A percentile compares a stretch with the other conserved stretches of the same genome.
Conservation (phyloP, 345 rosid genomes). For the Gossypium sturtianum region DNA sequence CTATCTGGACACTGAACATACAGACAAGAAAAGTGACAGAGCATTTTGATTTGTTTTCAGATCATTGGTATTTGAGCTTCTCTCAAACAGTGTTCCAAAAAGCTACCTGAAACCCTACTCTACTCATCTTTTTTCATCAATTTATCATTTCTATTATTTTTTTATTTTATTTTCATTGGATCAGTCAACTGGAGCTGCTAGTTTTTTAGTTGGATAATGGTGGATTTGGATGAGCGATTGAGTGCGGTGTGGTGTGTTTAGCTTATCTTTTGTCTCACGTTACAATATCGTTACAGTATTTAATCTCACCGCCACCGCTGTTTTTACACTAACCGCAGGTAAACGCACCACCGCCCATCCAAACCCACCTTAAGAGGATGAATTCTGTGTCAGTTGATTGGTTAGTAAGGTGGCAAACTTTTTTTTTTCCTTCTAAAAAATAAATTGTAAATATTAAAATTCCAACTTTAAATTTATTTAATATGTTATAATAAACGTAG, state of each 20-base stretch:
- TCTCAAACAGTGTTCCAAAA: conserved; percentile 15
- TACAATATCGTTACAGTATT: too few species aligned
- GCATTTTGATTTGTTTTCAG: conserved; percentile 20
- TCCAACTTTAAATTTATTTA: too few species aligned
- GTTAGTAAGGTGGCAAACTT: neutral
- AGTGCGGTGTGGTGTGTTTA: too few species aligned
- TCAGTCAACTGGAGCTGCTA: conserved; percentile 12
- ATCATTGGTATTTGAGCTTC: conserved; percentile 24
- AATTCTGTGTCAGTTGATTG: conserved; percentile 10
- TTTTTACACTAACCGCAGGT: too few species aligned
- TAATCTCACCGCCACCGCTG: too few species aligned
- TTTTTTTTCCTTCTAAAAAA: too few species aligned
- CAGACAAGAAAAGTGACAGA: neutral
- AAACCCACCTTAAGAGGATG: too few species aligned
- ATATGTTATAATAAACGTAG: too few species aligned
- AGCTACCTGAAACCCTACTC: conserved; percentile 6
- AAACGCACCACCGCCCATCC: too few species aligned
- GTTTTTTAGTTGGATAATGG: conserved; percentile 4
- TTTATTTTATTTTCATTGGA: neutral
- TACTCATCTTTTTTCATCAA: neutral
- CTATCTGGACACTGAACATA: neutral
- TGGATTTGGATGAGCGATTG: too few species aligned
- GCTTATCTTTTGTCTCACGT: too few species aligned
- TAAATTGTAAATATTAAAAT: too few species aligned
- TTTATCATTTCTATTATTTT: neutral